Base-by-base conservation (phyloP, 139 green algal species). In the Ettlia oleoabundans region DNA sequence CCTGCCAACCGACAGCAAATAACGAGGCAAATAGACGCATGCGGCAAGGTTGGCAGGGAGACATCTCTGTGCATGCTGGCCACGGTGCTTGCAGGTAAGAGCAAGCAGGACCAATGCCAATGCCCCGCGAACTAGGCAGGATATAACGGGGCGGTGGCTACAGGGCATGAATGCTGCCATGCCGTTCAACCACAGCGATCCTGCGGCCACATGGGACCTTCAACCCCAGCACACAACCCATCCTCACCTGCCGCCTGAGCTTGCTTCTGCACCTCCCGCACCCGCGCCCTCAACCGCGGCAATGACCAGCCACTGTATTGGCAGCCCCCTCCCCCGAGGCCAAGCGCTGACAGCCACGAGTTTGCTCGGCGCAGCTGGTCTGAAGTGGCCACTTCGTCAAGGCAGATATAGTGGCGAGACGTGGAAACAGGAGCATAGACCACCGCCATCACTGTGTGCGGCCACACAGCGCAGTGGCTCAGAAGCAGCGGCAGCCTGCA, bases 381-480 rank as follows among this genome's bases (percentile, higher is more conserved):
- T 1, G 43, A 1, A 30, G 37, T 53, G n/a, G n/a, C 43, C 7
- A 33, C 70, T 42, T 77, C 70, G 30, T 32, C 33, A 2, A 80
- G 35, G 73, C 73, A 80, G 18, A 55, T 52, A 7, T 66, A 28
- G 6, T 35, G 53, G 28, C 15, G 70, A 10, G 35, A 28, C 35
- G 73, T 35, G 3, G 52, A 53, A 0, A 69, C 15, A 2, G 73
- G 73, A 3, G 73, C 73, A 40, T 80, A 80, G 24, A 80, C 37
- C 19, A 53, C 22, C 15, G 53, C 73, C 53, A 38, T n/a, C 4
- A 80, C 68, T 33, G 58, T 80, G 73, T 80, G 51, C 9, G 73
- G 73, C 73, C 73, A 80, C 52, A 80, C 52, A 1, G 73, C 73
- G 37, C 73, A 80, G 73, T 80, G 73, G 8, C 38, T 52, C 73